Evolutionary conservation across 805 yeast species (phyloP), one percentile per base, ranked within the genome.

Genomic region (Sugiyamaella chiloensis): DNA sequence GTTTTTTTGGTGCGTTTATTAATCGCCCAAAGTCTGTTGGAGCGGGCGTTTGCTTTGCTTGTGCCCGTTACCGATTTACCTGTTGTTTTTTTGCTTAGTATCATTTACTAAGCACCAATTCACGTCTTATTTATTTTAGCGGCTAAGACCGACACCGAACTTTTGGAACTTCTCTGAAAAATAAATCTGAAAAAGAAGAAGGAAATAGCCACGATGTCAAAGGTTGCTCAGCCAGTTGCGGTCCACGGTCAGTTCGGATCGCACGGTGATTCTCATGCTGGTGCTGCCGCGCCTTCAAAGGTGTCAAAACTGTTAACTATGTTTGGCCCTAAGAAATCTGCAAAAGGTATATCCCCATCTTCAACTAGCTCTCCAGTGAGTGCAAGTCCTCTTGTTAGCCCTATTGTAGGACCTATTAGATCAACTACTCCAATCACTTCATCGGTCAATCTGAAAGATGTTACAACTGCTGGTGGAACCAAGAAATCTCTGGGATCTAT

Each of bases 381-480:
- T n/a, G 30, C 23, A 8, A 40, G 34, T 26, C 42, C 42, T 20
- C 26, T 11, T 5, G 3, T 14, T 6, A 40, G 44, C 21, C 44
- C 44, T 24, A 21, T 24, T 24, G 19, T 20, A 3, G 44, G 44
- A 4, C 44, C 44, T 40, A 8, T 12, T 12, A 24, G 44, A 24
- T 9, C 34, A 16, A 19, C 35, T 6, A 40, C 44, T 23, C 44
- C 44, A 24, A 19, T 37, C 11, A 24, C 19, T 14, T 21, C 41
- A 9, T 3, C 37, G 14, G 37, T 34, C 12, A 34, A 21, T 7
- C 20, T 34, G 37, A 14, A 19, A 3, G 14, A 19, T 4, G 20
- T 9, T 34, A 14, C 37, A 3, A 16, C 37, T 4, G 20, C 11
- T 34, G 16, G 5, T 3, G 36, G 36, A 8, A 7, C n/a, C n/a